phyloP scores from a whole-genome alignment of 1,284 basidiomycete species.

The Wolfiporia cocos region DNA sequence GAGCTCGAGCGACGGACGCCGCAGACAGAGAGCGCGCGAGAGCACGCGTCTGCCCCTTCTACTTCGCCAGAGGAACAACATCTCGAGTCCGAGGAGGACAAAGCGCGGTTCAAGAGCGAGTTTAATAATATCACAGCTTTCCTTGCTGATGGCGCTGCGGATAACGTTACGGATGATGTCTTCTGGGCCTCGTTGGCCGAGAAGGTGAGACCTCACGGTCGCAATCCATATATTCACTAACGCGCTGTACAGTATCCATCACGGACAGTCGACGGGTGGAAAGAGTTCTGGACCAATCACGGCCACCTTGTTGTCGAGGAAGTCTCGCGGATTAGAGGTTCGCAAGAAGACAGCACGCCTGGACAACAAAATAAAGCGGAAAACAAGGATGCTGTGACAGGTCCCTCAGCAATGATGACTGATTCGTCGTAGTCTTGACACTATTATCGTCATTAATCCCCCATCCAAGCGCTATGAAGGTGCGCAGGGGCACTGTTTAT shows the following conservation, averaged over 20 bases:
- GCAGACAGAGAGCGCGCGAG: neutral
- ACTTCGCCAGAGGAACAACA: neutral
- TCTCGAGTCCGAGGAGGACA: neutral
- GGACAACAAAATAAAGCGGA: neutral
- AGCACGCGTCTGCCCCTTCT: neutral
- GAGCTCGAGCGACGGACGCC: neutral
- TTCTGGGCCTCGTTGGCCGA: constrained; percentile 35
- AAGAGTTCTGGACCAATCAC: constrained; percentile 46
- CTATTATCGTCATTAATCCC: too few relatives aligned
- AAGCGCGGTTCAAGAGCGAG: constrained; percentile 27
- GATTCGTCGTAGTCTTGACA: too few relatives aligned
- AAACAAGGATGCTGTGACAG: too few relatives aligned
- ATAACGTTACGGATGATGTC: constrained; percentile 37
- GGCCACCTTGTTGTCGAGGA: constrained; percentile 32
- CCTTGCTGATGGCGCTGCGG: constrained; percentile 41
- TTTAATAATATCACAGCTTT: constrained; percentile 44
- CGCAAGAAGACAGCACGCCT: neutral
- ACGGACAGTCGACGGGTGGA: constrained; percentile 43
- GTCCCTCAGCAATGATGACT: too few relatives aligned
- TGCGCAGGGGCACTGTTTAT: too few relatives aligned
- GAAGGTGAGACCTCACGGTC: constrained; percentile 16
- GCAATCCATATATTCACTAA: neutral
- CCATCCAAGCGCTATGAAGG: too few relatives aligned
- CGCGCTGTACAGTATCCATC: constrained; percentile 36
- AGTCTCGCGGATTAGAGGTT: constrained; percentile 11